Percentiles rank a stretch among this genome's conserved stretches.
Evolutionary conservation across 306 rosid genomes (phyloP).

Genomic region (Prunus salicina): DNA sequence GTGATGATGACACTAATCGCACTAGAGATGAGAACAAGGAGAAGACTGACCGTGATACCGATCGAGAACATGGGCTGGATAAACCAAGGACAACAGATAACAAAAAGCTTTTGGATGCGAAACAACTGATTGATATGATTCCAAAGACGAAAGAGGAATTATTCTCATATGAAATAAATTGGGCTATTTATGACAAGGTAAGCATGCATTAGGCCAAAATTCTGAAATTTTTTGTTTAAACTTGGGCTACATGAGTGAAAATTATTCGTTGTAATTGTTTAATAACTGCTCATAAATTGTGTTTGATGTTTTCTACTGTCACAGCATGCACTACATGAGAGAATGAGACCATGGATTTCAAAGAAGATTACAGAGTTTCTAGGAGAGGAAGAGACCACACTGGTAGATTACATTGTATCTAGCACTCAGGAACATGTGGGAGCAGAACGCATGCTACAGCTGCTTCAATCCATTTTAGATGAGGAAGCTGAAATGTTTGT

Average conservation of each 20-base stretch:
- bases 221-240: not conserved
- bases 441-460: slow-evolving; percentile 93
- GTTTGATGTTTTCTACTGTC: slow-evolving; percentile 13
- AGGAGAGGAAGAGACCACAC: slow-evolving; percentile 92
- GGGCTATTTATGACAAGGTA: slow-evolving; percentile 93
- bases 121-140: slow-evolving; percentile 95
- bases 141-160: slow-evolving; percentile 96
- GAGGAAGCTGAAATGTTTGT: slow-evolving; percentile 99
- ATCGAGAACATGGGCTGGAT: slow-evolving; percentile 59
- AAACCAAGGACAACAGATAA: slow-evolving; percentile 66
- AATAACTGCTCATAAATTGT: not conserved
- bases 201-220: not conserved
- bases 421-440: slow-evolving; percentile 91
- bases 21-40: slow-evolving; percentile 66
- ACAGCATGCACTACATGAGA: slow-evolving; percentile 86
- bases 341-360: slow-evolving; percentile 99
- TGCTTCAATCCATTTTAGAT: slow-evolving; percentile 87
- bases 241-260: not conserved
- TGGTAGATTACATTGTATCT: slow-evolving; percentile 92
- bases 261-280: not conserved
- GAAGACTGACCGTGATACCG: slow-evolving; percentile 56
- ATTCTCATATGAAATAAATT: slow-evolving; percentile 86
- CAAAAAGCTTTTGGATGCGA: slow-evolving; percentile 81
- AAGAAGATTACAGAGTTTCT: slow-evolving; percentile 88
- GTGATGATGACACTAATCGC: slow-evolving; percentile 61